Evolutionary conservation across 345 rosid genomes (phyloP).

Genomic region (Anacardium occidentale): DNA sequence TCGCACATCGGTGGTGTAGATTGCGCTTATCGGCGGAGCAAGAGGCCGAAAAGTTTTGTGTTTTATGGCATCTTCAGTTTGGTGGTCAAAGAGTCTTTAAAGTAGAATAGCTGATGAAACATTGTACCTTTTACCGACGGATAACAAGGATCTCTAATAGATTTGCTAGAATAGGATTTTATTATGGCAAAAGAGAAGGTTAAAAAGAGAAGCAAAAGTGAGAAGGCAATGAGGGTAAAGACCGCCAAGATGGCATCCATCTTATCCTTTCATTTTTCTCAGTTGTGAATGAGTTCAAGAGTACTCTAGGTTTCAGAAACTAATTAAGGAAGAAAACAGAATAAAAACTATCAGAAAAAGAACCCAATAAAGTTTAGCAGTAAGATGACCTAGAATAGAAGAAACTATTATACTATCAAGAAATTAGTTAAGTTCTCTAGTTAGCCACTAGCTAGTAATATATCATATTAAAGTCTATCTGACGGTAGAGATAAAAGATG

Average conservation of each 20-base stretch:
- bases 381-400: no score
- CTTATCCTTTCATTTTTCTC: background rate
- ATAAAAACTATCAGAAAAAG: no score
- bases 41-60: constrained; percentile 61
- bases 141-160: constrained; percentile 39
- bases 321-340: no score
- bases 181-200: constrained; percentile 23
- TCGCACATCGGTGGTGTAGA: constrained; percentile 53
- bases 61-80: constrained; percentile 40
- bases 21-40: constrained; percentile 34
- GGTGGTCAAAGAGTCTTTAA: constrained; percentile 55
- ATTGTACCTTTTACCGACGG: constrained; percentile 58
- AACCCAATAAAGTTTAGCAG: no score
- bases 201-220: constrained; percentile 23
- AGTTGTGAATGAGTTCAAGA: background rate
- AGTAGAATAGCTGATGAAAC: constrained; percentile 41
- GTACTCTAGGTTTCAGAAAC: no score
- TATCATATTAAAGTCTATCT: no score
- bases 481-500: no score
- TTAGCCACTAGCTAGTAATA: no score
- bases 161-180: constrained; percentile 48
- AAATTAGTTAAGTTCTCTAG: no score
- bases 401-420: no score
- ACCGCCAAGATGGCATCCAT: constrained; percentile 33
- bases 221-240: constrained; percentile 20